Evolutionary conservation across 2,329 filamentous ascomycete genomes (phyloP).

Genomic region (Aschersonia sp.): DNA sequence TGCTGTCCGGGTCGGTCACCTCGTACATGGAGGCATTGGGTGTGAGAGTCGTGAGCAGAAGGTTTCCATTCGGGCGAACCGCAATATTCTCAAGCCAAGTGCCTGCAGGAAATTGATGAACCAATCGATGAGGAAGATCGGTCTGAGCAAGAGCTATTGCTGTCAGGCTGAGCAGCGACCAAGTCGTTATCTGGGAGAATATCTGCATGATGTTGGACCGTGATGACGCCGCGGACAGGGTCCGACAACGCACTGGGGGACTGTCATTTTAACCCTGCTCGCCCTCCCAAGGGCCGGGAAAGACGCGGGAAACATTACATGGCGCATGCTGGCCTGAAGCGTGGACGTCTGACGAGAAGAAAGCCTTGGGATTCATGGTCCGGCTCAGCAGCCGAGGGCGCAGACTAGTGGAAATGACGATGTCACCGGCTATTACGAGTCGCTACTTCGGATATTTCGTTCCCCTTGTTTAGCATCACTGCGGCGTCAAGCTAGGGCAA

Average conservation of each 20-base stretch:
- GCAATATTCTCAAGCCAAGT: conserved; percentile 5
- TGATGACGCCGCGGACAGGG: neutral
- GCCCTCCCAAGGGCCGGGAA: neutral
- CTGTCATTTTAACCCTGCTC: neutral
- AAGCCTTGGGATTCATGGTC: neutral
- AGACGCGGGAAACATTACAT: neutral
- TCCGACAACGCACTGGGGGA: neutral
- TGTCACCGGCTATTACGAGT: neutral
- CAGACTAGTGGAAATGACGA: neutral
- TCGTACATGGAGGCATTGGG: conserved; percentile 2
- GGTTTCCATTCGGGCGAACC: conserved; percentile 3
- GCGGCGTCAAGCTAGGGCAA: no score
- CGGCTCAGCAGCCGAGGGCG: neutral
- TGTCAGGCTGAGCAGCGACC: neutral
- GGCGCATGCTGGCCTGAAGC: neutral
- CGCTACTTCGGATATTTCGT: neutral
- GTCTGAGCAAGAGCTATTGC: neutral
- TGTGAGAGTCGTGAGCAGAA: conserved; percentile 1
- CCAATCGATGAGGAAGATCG: neutral
- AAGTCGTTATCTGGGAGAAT: neutral
- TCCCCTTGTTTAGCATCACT: no score
- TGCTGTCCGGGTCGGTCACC: neutral
- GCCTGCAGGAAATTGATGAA: conserved; percentile 1
- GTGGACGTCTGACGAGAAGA: neutral
- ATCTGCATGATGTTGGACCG: neutral